Conservation (phyloP, 2,329 filamentous ascomycete species). For the Sphaerostilbella broomeana region DNA sequence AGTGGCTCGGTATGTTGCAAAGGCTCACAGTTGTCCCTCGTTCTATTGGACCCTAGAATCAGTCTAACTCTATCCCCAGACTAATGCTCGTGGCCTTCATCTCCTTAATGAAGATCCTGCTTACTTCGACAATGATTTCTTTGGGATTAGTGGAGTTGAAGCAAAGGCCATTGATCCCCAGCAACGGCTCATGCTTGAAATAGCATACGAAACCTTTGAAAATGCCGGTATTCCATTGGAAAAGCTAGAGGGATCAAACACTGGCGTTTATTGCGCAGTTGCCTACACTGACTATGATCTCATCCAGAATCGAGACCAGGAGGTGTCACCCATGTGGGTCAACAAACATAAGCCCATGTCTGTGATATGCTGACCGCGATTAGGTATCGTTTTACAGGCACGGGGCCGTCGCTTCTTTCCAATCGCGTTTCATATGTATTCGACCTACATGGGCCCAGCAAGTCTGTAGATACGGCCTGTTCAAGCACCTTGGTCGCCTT, state of each 20-base stretch:
- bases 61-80: neutral
- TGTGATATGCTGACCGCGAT: neutral
- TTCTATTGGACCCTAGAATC: neutral
- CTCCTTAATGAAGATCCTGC: constrained; percentile 10
- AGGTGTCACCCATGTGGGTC: constrained; percentile 9
- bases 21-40: neutral
- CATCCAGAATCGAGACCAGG: constrained; percentile 8
- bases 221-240: constrained; percentile 10
- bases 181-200: constrained; percentile 12
- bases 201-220: constrained; percentile 13
- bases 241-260: constrained; percentile 8
- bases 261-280: constrained; percentile 11
- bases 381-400: constrained; percentile 12
- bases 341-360: too few species aligned
- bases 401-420: constrained; percentile 8
- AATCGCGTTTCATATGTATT: constrained; percentile 12
- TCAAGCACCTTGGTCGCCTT: constrained; percentile 27
- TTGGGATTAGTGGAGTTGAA: constrained; percentile 12
- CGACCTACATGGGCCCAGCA: constrained; percentile 13
- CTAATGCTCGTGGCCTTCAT: constrained; percentile 9
- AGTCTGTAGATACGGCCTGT: constrained; percentile 31
- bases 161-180: constrained; percentile 14
- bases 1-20: constrained; percentile 9
- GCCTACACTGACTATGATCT: constrained; percentile 11
- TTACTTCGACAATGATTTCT: constrained; percentile 13